These are phyloP conservation scores for Cladosporium sp. DNA, from an alignment of 2,329 filamentous ascomycete species.

Conservation along the genomic window DNA sequence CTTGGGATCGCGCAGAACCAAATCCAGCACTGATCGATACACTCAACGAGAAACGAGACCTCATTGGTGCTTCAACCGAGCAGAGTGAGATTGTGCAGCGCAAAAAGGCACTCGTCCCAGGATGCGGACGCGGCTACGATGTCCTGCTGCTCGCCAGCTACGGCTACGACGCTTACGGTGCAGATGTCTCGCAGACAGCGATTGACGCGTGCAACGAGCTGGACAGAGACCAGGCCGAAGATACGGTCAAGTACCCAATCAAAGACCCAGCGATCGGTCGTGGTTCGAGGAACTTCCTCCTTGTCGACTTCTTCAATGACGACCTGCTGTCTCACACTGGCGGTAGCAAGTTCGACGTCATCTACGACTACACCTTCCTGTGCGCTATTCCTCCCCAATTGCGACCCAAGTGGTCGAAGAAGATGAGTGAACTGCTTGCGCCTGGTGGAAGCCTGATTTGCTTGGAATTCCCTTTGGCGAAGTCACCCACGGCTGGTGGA, in stretches of 20 bases:
- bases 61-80: conserved; percentile 26
- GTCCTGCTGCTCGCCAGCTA: conserved; percentile 71
- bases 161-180: conserved; percentile 74
- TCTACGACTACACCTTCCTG: conserved; percentile 67
- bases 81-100: conserved; percentile 26
- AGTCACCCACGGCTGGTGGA: conserved; percentile 63
- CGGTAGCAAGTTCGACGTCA: conserved; percentile 59
- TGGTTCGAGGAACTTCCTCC: conserved; percentile 58
- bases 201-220: conserved; percentile 50
- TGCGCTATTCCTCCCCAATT: conserved; percentile 58
- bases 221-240: conserved; percentile 35
- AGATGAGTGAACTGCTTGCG: conserved; percentile 56
- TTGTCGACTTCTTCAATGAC: conserved; percentile 67
- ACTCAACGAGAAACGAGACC: conserved; percentile 38
- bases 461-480: conserved; percentile 77
- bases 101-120: conserved; percentile 70
- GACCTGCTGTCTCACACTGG: conserved; percentile 46
- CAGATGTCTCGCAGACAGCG: conserved; percentile 64
- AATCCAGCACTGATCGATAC: conserved; percentile 60
- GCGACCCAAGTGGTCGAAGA: conserved; percentile 58
- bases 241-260: conserved; percentile 46
- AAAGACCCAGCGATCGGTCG: conserved; percentile 44
- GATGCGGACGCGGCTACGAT: conserved; percentile 81
- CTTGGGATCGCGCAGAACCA: conserved; percentile 61
- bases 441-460: conserved; percentile 57